Conservation (phyloP, 1,284 basidiomycete genomes). For the Pseudozyma sp. region DNA sequence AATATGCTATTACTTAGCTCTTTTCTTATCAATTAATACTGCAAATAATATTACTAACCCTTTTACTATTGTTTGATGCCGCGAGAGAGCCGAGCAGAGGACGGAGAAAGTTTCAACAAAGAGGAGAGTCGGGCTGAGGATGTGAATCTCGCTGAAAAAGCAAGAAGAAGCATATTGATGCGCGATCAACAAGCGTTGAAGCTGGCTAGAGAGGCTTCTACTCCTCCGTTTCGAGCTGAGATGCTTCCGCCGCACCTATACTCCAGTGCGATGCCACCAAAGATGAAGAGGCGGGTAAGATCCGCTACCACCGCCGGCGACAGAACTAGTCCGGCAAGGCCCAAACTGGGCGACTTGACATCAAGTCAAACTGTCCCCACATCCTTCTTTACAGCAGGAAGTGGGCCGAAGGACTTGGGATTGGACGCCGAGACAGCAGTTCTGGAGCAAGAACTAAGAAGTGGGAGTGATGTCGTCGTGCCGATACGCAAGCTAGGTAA, state of each 20-base stretch:
- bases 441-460: background rate
- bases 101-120: background rate
- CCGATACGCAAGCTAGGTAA: conserved; percentile 23
- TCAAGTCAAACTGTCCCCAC: background rate
- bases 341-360: background rate
- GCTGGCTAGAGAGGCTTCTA: conserved; percentile 5
- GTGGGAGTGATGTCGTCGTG: background rate
- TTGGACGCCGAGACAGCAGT: background rate
- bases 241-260: background rate
- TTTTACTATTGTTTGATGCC: no score
- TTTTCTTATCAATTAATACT: no score
- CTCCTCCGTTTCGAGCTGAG: conserved; percentile 1
- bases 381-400: background rate
- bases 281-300: no score
- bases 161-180: conserved; percentile 7
- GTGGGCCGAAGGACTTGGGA: background rate
- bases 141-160: background rate
- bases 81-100: background rate
- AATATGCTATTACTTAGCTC: no score
- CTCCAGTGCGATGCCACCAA: no score
- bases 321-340: background rate
- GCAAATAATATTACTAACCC: no score
- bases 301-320: background rate
- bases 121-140: background rate
- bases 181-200: conserved; percentile 17